phyloP scores from a whole-genome alignment of 768 basidiomycete genomes.

The Lactarius tabidus region DNA sequence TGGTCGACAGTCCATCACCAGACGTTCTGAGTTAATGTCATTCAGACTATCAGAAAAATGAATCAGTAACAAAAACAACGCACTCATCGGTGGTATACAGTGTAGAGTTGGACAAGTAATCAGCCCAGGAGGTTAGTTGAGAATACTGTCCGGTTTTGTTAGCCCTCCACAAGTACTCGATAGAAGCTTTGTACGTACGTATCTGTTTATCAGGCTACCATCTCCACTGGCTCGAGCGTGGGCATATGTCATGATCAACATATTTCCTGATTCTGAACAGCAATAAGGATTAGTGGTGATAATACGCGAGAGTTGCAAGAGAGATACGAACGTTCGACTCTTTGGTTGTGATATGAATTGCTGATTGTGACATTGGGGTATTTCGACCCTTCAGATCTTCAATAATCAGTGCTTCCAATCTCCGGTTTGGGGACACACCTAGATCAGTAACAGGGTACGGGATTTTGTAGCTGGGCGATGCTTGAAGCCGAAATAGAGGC shows the following conservation, averaged over 20 bases:
- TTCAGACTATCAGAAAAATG: slow-evolving; percentile 3
- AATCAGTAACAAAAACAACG: slow-evolving; percentile 46
- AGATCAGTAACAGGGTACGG: slow-evolving; percentile 26
- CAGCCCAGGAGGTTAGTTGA: slow-evolving; percentile 33
- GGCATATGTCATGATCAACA: slow-evolving; percentile 35
- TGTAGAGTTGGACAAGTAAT: slow-evolving; percentile 35
- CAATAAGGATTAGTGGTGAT: not conserved
- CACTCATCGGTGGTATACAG: slow-evolving; percentile 51
- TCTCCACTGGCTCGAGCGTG: slow-evolving; percentile 31
- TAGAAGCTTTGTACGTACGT: slow-evolving; percentile 16
- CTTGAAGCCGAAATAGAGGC: slow-evolving; percentile 27
- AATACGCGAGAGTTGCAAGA: not conserved
- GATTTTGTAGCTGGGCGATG: slow-evolving; percentile 17
- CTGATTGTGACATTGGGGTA: slow-evolving; percentile 17
- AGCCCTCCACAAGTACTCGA: not conserved
- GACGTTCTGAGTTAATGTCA: slow-evolving; percentile 10
- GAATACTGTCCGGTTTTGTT: slow-evolving; percentile 23
- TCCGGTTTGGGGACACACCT: slow-evolving; percentile 9
- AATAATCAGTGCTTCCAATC: not conserved
- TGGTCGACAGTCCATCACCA: slow-evolving; percentile 23
- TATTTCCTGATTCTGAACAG: slow-evolving; percentile 32
- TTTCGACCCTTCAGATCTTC: not conserved
- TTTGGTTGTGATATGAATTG: slow-evolving; percentile 3
- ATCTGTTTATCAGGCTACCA: slow-evolving; percentile 26
- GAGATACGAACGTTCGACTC: slow-evolving; percentile 16